Evolutionary conservation across 306 rosid species (phyloP), one percentile per base, ranked within the genome.

Genomic region (Sechiopsis laciniata): DNA sequence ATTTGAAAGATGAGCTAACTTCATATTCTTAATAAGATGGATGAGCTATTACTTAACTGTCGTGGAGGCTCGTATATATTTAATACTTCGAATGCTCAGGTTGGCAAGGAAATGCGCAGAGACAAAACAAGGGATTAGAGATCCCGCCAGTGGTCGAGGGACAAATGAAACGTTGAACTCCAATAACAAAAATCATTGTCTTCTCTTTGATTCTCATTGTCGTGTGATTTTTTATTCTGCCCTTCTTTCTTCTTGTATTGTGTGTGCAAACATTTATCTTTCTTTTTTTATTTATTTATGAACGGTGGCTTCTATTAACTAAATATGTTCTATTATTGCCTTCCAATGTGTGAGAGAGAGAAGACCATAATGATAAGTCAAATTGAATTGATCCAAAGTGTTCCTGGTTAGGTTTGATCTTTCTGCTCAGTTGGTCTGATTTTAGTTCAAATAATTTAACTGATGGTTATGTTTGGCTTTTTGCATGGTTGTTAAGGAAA

Each of bases 81-180:
- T 40, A 5, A 0, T 4, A 40, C 6, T 4, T 40, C 1, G 9
- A 40, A 10, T 16, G 51, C 1, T 37, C 9, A 66, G 72, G 55
- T 66, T 66, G 72, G 72, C 32, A 42, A 66, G 53, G 8, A 19
- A 66, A 66, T 6, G 11, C 10, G 3, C n/a, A 66, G 6, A 45
- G 10, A 42, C 17, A 12, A 5, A 45, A 19, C 6, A 11, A 0
- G 11, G 32, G 72, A 66, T 1, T 42, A 10, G 55, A 20, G n/a
- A 66, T 66, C n/a, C 32, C 55, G 16, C 53, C 72, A 2, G 1
- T 4, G 10, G 55, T 42, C 3, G 17, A 10, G 3, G 53, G 29
- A 65, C 26, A 42, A 19, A 66, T 66, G 72, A 66, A 66, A 10
- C 72, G 72, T 42, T 66, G 72, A 66, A 42, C 17, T 19, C 6